Conservation (phyloP, 148 eudicot species). For the Diospyros lotus region DNA sequence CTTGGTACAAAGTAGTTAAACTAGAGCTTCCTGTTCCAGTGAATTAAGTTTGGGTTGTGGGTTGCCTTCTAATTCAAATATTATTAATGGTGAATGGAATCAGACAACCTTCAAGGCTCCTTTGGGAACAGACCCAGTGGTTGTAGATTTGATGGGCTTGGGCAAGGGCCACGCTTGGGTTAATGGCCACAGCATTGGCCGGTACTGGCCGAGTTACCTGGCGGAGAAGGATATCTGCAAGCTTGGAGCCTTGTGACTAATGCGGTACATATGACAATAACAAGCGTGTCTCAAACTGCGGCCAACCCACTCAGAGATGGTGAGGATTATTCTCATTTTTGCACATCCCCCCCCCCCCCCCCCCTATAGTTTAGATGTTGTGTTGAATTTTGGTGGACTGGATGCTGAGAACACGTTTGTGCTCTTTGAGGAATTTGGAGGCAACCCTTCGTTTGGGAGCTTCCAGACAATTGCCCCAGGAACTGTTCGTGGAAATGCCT, state of each 20-base stretch:
- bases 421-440: conserved; percentile 65
- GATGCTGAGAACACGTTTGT: conserved; percentile 46
- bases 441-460: conserved; percentile 51
- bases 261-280: conserved; percentile 41
- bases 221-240: conserved; percentile 40
- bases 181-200: conserved; percentile 39
- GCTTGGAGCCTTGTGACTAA: conserved; percentile 46
- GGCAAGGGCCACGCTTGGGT: conserved; percentile 59
- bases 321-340: not conserved
- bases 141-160: conserved; percentile 32
- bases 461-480: conserved; percentile 43
- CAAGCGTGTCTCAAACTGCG: conserved; percentile 47
- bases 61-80: too few relatives aligned
- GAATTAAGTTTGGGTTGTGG: not conserved
- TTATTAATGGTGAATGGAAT: not conserved
- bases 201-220: conserved; percentile 45
- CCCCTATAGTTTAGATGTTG: too few relatives aligned
- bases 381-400: too few relatives aligned
- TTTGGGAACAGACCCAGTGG: conserved; percentile 42
- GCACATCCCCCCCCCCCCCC: too few relatives aligned
- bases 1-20: conserved; percentile 47
- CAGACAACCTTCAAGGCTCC: conserved; percentile 48
- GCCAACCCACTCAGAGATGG: conserved; percentile 61
- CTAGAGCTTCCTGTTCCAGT: not conserved
- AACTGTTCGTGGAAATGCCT: conserved; percentile 39